phyloP scores from a whole-genome alignment of 495 filamentous ascomycete genomes.

The Hapsidospora chrysogenum region DNA sequence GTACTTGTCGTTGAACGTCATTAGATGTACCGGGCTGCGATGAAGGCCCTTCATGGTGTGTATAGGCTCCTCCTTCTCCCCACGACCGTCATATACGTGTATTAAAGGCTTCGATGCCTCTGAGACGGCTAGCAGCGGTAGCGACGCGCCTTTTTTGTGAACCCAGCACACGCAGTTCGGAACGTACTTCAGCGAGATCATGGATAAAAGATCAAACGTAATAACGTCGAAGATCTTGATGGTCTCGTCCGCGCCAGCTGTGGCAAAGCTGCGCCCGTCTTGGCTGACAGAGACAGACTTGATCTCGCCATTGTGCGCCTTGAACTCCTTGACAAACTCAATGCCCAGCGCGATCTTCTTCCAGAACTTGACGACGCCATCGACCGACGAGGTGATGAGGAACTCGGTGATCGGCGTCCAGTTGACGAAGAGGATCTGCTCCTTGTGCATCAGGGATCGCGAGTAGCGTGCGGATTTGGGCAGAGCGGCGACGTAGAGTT shows the following conservation, averaged over 20 bases:
- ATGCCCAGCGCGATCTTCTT: slow-evolving; percentile 85
- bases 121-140: slow-evolving; percentile 84
- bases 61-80: slow-evolving; percentile 55
- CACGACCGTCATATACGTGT: slow-evolving; percentile 75
- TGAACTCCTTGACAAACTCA: slow-evolving; percentile 97
- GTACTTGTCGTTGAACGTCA: slow-evolving; percentile 77
- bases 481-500: slow-evolving; percentile 81
- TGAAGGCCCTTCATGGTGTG: slow-evolving; percentile 65
- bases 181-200: slow-evolving; percentile 54
- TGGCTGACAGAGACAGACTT: slow-evolving; percentile 63
- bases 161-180: slow-evolving; percentile 87
- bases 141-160: slow-evolving; percentile 69
- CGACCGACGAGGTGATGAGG: slow-evolving; percentile 77
- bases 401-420: slow-evolving; percentile 87
- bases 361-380: slow-evolving; percentile 98
- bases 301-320: slow-evolving; percentile 76
- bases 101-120: slow-evolving; percentile 55
- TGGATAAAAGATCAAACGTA: slow-evolving; percentile 78
- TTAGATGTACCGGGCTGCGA: slow-evolving; percentile 56
- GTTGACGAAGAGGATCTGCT: slow-evolving; percentile 72
- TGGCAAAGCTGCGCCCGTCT: slow-evolving; percentile 89
- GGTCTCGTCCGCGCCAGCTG: slow-evolving; percentile 69
- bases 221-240: slow-evolving; percentile 94
- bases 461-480: slow-evolving; percentile 73
- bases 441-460: slow-evolving; percentile 96